These are phyloP conservation scores for Eragrostis curvula DNA, from an alignment of 176 grass and related monocot genomes.

Conservation along the genomic window DNA sequence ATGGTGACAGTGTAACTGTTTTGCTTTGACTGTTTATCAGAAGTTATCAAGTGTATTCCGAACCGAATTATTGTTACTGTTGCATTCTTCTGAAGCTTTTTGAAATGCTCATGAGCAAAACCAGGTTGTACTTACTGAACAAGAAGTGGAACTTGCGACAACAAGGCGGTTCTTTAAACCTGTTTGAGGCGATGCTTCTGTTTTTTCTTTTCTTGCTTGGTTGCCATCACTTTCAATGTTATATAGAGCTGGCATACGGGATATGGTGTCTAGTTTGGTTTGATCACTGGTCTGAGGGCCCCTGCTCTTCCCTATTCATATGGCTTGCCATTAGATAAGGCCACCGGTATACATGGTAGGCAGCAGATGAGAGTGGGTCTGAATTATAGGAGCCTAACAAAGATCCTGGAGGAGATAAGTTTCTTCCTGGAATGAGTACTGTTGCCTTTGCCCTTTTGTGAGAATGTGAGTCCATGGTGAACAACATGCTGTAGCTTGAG, in stretches of 20 bases:
- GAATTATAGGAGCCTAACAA: neutral
- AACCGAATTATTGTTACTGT: neutral
- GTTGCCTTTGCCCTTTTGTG: neutral
- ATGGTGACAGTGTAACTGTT: slow-evolving; percentile 11
- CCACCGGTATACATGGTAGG: neutral
- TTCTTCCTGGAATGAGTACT: neutral
- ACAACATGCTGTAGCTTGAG: neutral
- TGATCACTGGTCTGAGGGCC: neutral
- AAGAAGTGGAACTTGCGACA: neutral
- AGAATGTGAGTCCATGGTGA: neutral
- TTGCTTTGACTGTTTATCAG: neutral
- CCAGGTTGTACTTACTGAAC: neutral
- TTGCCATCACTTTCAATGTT: neutral
- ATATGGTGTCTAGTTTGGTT: neutral
- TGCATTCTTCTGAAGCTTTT: neutral
- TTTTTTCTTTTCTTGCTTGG: neutral
- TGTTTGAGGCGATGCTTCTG: neutral
- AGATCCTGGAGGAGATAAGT: neutral
- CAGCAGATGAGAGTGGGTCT: neutral
- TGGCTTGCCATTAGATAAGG: neutral
- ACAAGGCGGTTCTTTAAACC: neutral
- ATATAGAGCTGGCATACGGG: too few species aligned
- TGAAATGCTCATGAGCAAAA: neutral
- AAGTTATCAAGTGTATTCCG: slow-evolving; percentile 21
- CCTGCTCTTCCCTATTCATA: neutral